Evolutionary conservation across 805 yeast genomes (phyloP).

Genomic region (Saccharomycodes ludwigii): DNA sequence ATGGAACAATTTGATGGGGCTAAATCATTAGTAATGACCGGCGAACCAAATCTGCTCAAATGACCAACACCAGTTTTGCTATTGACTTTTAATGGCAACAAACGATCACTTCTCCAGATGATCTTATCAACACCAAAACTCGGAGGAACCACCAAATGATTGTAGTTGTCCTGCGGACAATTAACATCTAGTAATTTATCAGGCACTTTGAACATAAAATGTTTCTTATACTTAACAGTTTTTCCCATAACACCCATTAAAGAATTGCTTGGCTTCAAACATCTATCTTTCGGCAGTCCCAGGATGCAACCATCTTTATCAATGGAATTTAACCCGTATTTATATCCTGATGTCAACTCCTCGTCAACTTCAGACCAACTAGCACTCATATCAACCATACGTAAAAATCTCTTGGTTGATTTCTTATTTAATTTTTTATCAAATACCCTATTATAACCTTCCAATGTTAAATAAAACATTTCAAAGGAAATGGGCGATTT

Average conservation of each 20-base stretch:
- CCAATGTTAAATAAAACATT: slow-evolving; percentile 42
- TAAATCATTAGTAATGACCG: slow-evolving; percentile 40
- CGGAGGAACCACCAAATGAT: slow-evolving; percentile 29
- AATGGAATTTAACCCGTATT: slow-evolving; percentile 29
- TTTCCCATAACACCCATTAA: too few species aligned
- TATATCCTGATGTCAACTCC: slow-evolving; percentile 41
- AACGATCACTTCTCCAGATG: too few species aligned
- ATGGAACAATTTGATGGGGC: slow-evolving; percentile 34
- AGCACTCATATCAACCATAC: slow-evolving; percentile 52
- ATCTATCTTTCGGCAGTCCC: slow-evolving; percentile 38
- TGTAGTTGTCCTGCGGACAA: slow-evolving; percentile 33
- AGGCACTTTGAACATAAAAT: slow-evolving; percentile 48
- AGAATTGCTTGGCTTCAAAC: slow-evolving; percentile 36
- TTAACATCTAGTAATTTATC: slow-evolving; percentile 37
- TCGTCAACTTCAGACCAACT: slow-evolving; percentile 38
- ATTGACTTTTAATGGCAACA: too few species aligned
- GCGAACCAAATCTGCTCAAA: slow-evolving; percentile 38
- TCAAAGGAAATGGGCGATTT: slow-evolving; percentile 41
- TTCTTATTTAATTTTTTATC: slow-evolving; percentile 24
- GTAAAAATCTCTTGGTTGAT: slow-evolving; percentile 35
- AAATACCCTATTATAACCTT: slow-evolving; percentile 27
- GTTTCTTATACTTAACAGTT: slow-evolving; percentile 43
- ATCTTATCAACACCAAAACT: slow-evolving; percentile 28
- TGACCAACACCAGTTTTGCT: slow-evolving; percentile 37
- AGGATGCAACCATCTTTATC: slow-evolving; percentile 38